phyloP scores from a whole-genome alignment of 768 basidiomycete genomes.

The Termitomyces sp. region DNA sequence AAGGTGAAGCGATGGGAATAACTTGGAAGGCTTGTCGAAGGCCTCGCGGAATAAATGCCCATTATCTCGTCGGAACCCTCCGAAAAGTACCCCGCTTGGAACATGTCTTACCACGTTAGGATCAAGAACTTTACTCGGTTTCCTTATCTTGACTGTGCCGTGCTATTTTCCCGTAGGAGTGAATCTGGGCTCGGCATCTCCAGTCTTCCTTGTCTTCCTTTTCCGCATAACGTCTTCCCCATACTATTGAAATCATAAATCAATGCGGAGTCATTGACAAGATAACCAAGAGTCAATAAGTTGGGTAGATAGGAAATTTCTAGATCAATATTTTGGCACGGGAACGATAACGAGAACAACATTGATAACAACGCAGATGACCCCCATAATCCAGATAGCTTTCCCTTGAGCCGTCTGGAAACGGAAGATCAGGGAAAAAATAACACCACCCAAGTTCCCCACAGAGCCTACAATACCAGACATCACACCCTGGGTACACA shows the following conservation, averaged over 20 bases:
- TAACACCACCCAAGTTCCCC: constrained; percentile 41
- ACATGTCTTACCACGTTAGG: neutral
- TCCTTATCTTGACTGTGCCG: neutral
- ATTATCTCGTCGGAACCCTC: neutral
- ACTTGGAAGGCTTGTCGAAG: neutral
- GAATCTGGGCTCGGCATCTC: neutral
- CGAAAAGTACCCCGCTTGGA: neutral
- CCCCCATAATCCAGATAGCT: constrained; percentile 45
- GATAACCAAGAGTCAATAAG: neutral
- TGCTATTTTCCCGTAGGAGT: too few species aligned
- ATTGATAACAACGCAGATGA: constrained; percentile 33
- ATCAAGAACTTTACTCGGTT: neutral
- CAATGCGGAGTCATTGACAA: neutral
- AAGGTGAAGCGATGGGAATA: neutral
- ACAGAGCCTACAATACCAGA: constrained; percentile 34
- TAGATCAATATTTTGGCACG: constrained; percentile 21
- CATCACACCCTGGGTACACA: constrained; percentile 25
- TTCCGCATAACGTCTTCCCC: neutral
- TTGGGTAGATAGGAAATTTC: neutral
- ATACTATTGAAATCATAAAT: neutral
- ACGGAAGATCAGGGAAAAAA: constrained; percentile 46
- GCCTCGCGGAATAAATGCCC: neutral
- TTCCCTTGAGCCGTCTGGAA: constrained; percentile 38
- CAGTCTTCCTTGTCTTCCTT: neutral
- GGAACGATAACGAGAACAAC: constrained; percentile 19